Conservation (phyloP, 495 filamentous ascomycete species). For the Neurospora terricola region DNA sequence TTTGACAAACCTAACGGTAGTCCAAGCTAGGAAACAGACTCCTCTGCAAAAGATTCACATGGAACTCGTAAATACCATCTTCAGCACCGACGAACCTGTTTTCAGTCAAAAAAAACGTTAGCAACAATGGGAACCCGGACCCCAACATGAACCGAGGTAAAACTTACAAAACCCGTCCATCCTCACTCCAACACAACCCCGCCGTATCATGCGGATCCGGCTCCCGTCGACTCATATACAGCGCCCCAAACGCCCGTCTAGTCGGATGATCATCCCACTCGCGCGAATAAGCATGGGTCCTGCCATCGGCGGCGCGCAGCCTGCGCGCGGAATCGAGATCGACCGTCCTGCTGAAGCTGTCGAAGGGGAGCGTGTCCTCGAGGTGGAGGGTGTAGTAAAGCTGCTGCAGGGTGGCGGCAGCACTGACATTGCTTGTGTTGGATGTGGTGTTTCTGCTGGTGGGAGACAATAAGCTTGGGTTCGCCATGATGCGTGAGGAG, state of each 20-base stretch:
- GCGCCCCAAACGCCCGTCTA: conserved; percentile 9
- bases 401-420: background rate
- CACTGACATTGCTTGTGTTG: background rate
- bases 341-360: background rate
- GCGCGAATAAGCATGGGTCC: conserved; percentile 4
- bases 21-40: conserved; percentile 54
- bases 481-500: conserved; percentile 9
- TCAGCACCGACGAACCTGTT: conserved; percentile 62
- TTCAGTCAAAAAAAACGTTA: conserved; percentile 4
- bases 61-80: conserved; percentile 65
- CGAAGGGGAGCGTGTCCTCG: background rate
- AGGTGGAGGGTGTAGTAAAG: background rate
- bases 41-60: conserved; percentile 53
- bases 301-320: background rate
- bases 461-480: conserved; percentile 3
- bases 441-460: background rate
- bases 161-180: conserved; percentile 62
- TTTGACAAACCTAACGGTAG: conserved; percentile 33
- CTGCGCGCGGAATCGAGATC: background rate
- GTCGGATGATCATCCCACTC: conserved; percentile 20
- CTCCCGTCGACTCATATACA: conserved; percentile 13
- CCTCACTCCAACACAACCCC: conserved; percentile 59
- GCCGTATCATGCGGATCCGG: conserved; percentile 45
- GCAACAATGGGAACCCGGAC: background rate
- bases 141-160: background rate